These are phyloP conservation scores for Fraxinus albicans DNA, from an alignment of 305 asterid genomes.

Conservation along the genomic window DNA sequence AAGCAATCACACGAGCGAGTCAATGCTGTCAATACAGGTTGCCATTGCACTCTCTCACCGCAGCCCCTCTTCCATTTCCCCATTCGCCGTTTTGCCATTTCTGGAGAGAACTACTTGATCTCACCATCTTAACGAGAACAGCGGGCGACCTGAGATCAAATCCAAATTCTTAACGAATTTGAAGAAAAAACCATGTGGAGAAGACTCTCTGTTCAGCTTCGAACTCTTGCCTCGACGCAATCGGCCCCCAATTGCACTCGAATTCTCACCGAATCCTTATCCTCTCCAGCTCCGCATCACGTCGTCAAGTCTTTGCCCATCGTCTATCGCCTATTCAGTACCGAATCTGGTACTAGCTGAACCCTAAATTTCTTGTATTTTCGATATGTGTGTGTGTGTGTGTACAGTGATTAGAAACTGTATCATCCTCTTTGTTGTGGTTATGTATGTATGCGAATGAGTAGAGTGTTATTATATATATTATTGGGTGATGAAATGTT, in stretches of 20 bases:
- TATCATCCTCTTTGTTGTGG: background rate
- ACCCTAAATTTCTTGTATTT: background rate
- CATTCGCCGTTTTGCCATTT: background rate
- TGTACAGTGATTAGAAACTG: background rate
- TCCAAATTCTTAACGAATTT: constrained; percentile 3
- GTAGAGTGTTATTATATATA: background rate
- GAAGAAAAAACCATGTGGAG: constrained; percentile 38
- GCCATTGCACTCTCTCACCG: background rate
- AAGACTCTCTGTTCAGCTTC: constrained; percentile 33
- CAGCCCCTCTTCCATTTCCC: constrained; percentile 1
- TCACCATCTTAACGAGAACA: background rate
- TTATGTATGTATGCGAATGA: background rate
- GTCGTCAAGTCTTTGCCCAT: constrained; percentile 26
- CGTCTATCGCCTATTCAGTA: constrained; percentile 28
- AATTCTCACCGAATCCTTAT: background rate
- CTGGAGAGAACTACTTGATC: background rate
- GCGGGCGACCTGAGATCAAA: constrained; percentile 39
- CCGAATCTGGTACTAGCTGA: constrained; percentile 34
- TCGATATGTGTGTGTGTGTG: background rate
- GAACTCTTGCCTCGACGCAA: constrained; percentile 26
- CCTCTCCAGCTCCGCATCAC: constrained; percentile 24
- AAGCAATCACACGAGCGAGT: constrained; percentile 9
- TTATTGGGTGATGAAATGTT: constrained; percentile 5
- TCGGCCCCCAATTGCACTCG: constrained; percentile 24
- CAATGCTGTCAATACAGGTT: background rate